These are phyloP conservation scores for Coffea eugenioides DNA, from an alignment of 257 asterid species.

Conservation along the genomic window DNA sequence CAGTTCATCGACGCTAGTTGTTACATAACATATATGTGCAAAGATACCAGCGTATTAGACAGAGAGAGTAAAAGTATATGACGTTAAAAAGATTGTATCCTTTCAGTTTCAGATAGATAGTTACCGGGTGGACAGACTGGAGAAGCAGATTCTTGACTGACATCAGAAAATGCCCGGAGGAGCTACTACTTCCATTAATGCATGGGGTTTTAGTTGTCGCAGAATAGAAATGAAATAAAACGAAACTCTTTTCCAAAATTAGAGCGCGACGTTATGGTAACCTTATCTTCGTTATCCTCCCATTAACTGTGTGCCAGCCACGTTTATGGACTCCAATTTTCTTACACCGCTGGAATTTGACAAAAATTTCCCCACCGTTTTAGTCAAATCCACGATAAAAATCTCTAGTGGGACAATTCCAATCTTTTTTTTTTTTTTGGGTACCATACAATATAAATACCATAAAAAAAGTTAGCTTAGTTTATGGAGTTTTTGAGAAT, in stretches of 20 bases:
- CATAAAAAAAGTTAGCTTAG: no score
- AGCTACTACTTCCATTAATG: constrained; percentile 7
- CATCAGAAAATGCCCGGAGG: neutral
- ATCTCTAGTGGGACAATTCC: no score
- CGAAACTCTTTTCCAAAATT: no score
- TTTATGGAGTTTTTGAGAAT: no score
- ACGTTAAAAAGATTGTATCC: no score
- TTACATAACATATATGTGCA: neutral
- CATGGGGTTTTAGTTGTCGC: neutral
- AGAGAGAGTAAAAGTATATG: neutral
- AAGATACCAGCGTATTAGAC: neutral
- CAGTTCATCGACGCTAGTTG: neutral
- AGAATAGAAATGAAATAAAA: neutral
- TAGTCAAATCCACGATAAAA: no score
- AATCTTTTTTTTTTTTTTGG: no score
- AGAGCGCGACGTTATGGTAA: no score
- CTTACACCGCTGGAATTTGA: neutral
- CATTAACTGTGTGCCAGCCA: constrained; percentile 20
- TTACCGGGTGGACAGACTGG: neutral
- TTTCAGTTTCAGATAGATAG: neutral
- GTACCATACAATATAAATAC: no score
- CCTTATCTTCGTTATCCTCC: constrained; percentile 17
- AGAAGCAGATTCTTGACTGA: neutral
- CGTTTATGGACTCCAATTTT: neutral
- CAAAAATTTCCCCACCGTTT: no score